Conservation (phyloP, 805 yeast species). For the Cyberlindnera saturnus region DNA sequence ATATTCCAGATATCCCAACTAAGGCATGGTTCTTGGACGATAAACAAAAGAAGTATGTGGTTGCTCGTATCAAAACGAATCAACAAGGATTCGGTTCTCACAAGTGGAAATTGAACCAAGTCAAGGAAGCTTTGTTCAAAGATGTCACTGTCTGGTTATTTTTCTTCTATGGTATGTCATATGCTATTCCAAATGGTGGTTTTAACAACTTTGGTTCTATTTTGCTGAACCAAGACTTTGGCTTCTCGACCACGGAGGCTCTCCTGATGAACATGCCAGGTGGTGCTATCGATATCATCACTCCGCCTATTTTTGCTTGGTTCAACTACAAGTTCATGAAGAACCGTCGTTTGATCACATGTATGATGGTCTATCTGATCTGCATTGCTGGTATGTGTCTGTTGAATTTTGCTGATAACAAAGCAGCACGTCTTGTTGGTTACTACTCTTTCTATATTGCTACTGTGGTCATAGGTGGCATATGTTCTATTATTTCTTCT, state of each 20-base stretch:
- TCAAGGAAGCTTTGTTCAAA: slow-evolving; percentile 37
- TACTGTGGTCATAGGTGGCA: slow-evolving; percentile 30
- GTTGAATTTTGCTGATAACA: slow-evolving; percentile 6
- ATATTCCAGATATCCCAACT: slow-evolving; percentile 53
- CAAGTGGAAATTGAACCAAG: slow-evolving; percentile 47
- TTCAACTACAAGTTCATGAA: slow-evolving; percentile 3
- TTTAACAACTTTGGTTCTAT: slow-evolving; percentile 16
- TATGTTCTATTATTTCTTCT: slow-evolving; percentile 30
- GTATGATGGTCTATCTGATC: slow-evolving; percentile 3
- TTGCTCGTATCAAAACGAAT: slow-evolving; percentile 45
- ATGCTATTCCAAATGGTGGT: slow-evolving; percentile 50
- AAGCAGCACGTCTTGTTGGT: slow-evolving; percentile 21
- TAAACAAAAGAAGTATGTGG: slow-evolving; percentile 39
- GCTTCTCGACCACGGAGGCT: slow-evolving; percentile 9
- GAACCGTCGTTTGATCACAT: slow-evolving; percentile 4
- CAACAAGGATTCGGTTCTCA: slow-evolving; percentile 55
- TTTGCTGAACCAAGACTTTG: slow-evolving; percentile 11
- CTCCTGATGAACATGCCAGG: slow-evolving; percentile 29
- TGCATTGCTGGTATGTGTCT: slow-evolving; percentile 9
- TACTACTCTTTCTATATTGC: slow-evolving; percentile 27
- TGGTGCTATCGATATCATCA: slow-evolving; percentile 26
- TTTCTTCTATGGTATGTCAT: slow-evolving; percentile 34
- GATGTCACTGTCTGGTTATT: slow-evolving; percentile 47
- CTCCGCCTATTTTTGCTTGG: slow-evolving; percentile 9
- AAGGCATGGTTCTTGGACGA: slow-evolving; percentile 41